A percentile compares a stretch with the other conserved stretches of the same genome.
Evolutionary conservation across 192 early-diverging fungal genomes (phyloP).

Genomic region (Neocallimastix lanati): DNA sequence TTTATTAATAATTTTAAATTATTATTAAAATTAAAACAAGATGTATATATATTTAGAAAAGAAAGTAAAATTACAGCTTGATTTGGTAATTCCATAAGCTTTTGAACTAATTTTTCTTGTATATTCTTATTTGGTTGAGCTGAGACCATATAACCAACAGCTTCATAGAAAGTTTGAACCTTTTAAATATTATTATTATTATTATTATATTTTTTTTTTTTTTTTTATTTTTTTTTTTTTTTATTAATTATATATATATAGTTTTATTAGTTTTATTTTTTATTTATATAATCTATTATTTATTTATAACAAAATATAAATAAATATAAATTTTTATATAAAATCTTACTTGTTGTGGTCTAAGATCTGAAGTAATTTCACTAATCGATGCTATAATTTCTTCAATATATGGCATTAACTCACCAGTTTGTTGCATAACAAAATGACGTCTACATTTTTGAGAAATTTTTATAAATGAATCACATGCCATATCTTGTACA

Average conservation of each 20-base stretch:
- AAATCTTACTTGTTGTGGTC: constrained; percentile 54
- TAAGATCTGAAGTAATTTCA: constrained; percentile 71
- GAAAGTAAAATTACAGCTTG: constrained; percentile 41
- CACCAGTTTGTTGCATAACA: constrained; percentile 77
- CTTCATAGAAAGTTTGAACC: constrained; percentile 97
- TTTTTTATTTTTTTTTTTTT: no score
- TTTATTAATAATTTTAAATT: neutral
- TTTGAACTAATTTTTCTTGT: constrained; percentile 67
- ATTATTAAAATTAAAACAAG: neutral
- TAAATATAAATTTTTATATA: neutral
- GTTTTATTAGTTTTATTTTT: no score
- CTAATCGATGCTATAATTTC: constrained; percentile 75
- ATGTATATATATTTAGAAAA: no score
- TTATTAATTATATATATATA: no score
- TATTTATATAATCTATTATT: no score
- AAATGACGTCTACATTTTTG: constrained; percentile 95
- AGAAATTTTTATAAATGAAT: constrained; percentile 98
- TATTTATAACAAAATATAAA: no score
- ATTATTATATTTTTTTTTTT: no score
- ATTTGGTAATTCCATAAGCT: constrained; percentile 82
- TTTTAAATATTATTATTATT: constrained; percentile 1
- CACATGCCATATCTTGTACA: constrained; percentile 99
- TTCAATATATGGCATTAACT: constrained; percentile 82
- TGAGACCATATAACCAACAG: constrained; percentile 93
- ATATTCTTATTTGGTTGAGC: constrained; percentile 61